Conservation (phyloP, 306 rosid species). For the Quercus gilva region DNA sequence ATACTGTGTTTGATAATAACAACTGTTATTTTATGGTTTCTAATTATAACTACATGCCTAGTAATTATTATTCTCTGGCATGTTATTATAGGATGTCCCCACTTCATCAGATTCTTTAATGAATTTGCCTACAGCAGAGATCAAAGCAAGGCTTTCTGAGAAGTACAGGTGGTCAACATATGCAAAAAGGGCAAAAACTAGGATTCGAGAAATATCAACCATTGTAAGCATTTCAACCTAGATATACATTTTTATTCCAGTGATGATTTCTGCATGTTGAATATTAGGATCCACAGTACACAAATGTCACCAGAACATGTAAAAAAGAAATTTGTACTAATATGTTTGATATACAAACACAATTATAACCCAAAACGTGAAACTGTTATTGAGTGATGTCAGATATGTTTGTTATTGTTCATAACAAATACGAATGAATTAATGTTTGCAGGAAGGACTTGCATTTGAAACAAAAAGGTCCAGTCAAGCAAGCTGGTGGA, state of each 20-base stretch:
- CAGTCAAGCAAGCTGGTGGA: conserved; percentile 86
- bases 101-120: conserved; percentile 76
- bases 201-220: conserved; percentile 63
- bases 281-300: not conserved
- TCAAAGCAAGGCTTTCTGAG: conserved; percentile 72
- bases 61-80: conserved; percentile 13
- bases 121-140: conserved; percentile 76
- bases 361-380: not conserved
- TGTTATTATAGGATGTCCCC: conserved; percentile 55
- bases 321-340: not conserved
- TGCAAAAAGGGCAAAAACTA: conserved; percentile 51
- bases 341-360: not conserved
- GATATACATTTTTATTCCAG: not conserved
- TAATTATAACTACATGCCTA: not conserved
- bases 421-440: conserved; percentile 5
- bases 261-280: not conserved
- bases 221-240: conserved; percentile 43
- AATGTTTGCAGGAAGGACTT: conserved; percentile 53
- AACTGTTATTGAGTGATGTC: not conserved
- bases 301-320: not conserved
- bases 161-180: conserved; percentile 66
- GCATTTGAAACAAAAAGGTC: conserved; percentile 36
- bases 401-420: not conserved
- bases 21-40: not conserved
- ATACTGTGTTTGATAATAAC: not conserved